Conservation (phyloP, 306 rosid genomes). For the Argentina anserina region DNA sequence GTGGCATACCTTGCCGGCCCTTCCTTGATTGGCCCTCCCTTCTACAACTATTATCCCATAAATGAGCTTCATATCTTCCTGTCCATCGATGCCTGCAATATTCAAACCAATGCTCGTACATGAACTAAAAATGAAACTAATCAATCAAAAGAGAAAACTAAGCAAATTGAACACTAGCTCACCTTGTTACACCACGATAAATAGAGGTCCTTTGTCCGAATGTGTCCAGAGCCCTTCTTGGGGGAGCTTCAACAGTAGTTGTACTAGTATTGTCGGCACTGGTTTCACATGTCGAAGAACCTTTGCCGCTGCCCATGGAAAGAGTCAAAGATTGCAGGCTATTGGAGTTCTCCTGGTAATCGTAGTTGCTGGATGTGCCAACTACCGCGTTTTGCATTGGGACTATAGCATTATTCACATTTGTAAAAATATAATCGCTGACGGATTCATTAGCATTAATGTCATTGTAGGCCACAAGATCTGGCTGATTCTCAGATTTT, state of each 20-base stretch:
- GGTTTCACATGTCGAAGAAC: slow-evolving; percentile 61
- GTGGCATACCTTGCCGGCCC: slow-evolving; percentile 90
- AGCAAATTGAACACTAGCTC: not conserved
- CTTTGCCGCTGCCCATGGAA: slow-evolving; percentile 90
- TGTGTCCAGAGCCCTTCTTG: slow-evolving; percentile 80
- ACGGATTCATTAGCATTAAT: slow-evolving; percentile 57
- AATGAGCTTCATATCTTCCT: slow-evolving; percentile 97
- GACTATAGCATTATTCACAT: slow-evolving; percentile 27
- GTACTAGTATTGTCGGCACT: slow-evolving; percentile 50
- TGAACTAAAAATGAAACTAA: not conserved
- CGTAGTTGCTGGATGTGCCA: slow-evolving; percentile 46
- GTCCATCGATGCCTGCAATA: slow-evolving; percentile 90
- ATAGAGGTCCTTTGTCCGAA: slow-evolving; percentile 98
- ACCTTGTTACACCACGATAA: slow-evolving; percentile 97
- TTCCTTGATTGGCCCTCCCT: slow-evolving; percentile 99
- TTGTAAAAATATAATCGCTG: slow-evolving; percentile 61
- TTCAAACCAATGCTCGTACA: not conserved
- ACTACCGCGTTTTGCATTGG: slow-evolving; percentile 48
- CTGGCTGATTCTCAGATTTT: slow-evolving; percentile 74
- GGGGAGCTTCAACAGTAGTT: slow-evolving; percentile 50
- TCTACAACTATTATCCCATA: slow-evolving; percentile 98
- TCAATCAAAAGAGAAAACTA: not conserved
- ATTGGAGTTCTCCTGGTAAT: slow-evolving; percentile 64
- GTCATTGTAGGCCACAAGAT: slow-evolving; percentile 57
- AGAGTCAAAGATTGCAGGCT: slow-evolving; percentile 76